phyloP scores from a whole-genome alignment of 106 monocot species.

The Allium cepa region DNA sequence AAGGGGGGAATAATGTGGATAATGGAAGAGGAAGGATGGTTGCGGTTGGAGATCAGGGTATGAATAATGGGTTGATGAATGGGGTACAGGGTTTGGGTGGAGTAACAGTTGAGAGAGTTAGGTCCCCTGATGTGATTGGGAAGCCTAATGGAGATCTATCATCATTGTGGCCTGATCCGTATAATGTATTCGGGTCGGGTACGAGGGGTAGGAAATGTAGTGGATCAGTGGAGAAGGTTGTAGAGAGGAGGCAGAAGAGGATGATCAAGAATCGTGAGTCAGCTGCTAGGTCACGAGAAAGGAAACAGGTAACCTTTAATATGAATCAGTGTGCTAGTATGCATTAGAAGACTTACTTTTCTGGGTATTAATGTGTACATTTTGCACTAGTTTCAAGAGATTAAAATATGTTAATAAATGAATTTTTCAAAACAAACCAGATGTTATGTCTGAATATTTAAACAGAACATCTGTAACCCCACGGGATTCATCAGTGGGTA shows the following conservation, averaged over 20 bases:
- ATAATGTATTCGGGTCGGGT: conserved; percentile 16
- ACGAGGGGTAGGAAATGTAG: conserved; percentile 36
- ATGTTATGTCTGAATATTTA: no score
- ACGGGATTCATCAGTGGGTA: no score
- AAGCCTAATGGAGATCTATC: conserved; percentile 34
- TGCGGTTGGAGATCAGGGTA: conserved; percentile 22
- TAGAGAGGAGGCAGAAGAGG: conserved; percentile 25
- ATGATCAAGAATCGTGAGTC: conserved; percentile 56
- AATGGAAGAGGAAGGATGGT: not conserved
- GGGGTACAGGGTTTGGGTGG: conserved; percentile 29
- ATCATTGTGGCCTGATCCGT: conserved; percentile 44
- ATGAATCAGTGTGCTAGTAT: no score
- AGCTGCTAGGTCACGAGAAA: conserved; percentile 58
- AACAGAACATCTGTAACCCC: no score
- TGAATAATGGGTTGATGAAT: conserved; percentile 27
- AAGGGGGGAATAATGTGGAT: conserved; percentile 5
- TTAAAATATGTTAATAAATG: no score
- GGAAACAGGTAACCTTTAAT: conserved; percentile 42
- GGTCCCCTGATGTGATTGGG: conserved; percentile 15
- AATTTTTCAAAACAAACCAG: no score
- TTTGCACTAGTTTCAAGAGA: no score
- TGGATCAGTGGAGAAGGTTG: conserved; percentile 26
- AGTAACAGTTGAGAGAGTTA: conserved; percentile 5
- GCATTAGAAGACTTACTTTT: no score
- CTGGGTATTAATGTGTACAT: no score